phyloP scores from a whole-genome alignment of 78 protist genomes.

The Chrysochromulina parva region DNA sequence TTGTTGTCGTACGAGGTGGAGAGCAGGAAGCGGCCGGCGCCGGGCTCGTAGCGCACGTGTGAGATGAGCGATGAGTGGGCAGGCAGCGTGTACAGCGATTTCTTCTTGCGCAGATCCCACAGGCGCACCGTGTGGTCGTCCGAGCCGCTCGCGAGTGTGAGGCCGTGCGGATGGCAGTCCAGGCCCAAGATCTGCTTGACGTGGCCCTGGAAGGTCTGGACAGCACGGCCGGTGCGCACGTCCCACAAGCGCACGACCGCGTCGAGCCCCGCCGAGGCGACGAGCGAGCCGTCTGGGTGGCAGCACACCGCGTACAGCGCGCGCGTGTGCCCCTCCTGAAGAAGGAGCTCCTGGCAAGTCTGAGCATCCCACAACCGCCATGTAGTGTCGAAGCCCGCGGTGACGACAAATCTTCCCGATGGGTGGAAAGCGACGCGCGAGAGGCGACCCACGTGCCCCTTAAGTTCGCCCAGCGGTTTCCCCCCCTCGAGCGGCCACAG shows the following conservation, averaged over 20 bases:
- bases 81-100: constrained; percentile 43
- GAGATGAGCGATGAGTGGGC: constrained; percentile 71
- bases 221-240: constrained; percentile 66
- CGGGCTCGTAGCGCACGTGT: constrained; percentile 18
- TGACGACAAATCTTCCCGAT: neutral
- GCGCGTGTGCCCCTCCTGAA: constrained; percentile 42
- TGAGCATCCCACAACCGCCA: constrained; percentile 37
- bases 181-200: constrained; percentile 59
- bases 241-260: constrained; percentile 77
- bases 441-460: constrained; percentile 9
- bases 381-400: neutral
- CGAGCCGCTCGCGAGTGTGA: constrained; percentile 58
- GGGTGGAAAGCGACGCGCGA: constrained; percentile 18
- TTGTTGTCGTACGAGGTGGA: constrained; percentile 21
- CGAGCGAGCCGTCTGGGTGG: constrained; percentile 43
- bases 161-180: constrained; percentile 74
- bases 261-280: constrained; percentile 57
- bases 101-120: constrained; percentile 77
- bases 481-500: neutral
- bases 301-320: constrained; percentile 21
- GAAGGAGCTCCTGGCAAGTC: neutral
- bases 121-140: constrained; percentile 72
- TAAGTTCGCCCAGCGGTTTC: neutral
- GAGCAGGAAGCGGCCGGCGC: neutral
- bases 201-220: constrained; percentile 69